Evolutionary conservation across 345 rosid genomes (phyloP), one percentile per base, ranked within the genome.

Genomic region (Lumnitzera littorea): DNA sequence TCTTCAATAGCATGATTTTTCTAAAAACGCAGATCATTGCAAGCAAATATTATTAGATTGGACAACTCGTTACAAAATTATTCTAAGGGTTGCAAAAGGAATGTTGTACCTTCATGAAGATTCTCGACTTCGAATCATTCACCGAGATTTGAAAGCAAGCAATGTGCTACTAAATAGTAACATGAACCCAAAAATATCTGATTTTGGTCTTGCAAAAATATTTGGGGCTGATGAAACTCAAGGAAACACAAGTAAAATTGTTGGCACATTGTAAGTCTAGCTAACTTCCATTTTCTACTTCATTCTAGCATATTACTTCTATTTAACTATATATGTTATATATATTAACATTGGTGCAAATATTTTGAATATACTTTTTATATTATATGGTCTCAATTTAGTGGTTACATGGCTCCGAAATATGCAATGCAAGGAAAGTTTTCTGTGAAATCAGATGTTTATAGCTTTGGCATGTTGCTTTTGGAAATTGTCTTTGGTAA

Each of bases 401-500:
- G 85, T 1, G 84, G 80, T 14, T 80, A 80, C 51, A 77, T 72
- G 75, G 74, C 78, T 53, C 82, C 80, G 0, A 79, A 80, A 25
- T 80, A 69, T 51, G 71, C 71, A 5, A 43, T 15, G 50, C 70
- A 63, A 0, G 80, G 81, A 2, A 67, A 46, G 10, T 46, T 77
- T 53, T 80, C 84, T 0, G 56, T 67, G 0, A 77, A 80, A 41
- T 71, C 75, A 0, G 80, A 80, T 60, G 78, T 80, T 5, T 80
- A 58, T 20, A 62, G 78, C 25, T 74, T 70, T 2, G 78, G 72
- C 66, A 66, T 25, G 1, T 27, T 63, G 2, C 16, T 74, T 16
- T 60, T 74, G 0, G 78, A 74, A 64, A 70, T 57, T 52, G 72
- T 80, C 48, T 72, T 67, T 6, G 74, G 85, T 2, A 72, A 77